Evolutionary conservation across 148 eudicot genomes (phyloP), one percentile per base, ranked within the genome.

Genomic region (Fallopia convolvulus): DNA sequence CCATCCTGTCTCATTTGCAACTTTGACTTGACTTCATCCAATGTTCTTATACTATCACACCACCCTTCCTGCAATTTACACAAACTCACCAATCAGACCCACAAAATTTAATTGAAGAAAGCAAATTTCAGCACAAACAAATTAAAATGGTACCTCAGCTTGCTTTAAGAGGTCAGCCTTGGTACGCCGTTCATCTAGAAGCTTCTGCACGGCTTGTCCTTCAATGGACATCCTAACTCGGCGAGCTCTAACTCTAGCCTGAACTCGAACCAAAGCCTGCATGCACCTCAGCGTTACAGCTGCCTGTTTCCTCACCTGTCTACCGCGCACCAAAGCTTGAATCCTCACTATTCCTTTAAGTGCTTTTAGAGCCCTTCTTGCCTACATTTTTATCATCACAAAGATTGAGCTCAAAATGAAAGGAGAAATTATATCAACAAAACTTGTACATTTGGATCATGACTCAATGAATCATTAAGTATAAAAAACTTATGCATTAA

Each of bases 221-320:
- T 96, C 99, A 4, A 90, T 81, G 5, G 99, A 96, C 98, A 93
- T 86, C 46, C 99, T 83, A 3, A 96, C 98, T 11, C 92, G 98
- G 14, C 95, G 97, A 77, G 99, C 97, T 77, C 99, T 80, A 50
- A 96, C 91, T 52, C 99, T 81, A 18, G 99, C 99, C 82, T 96
- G 99, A 11, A 92, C 97, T 21, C 99, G 84, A 79, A 95, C 99
- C 77, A 95, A 88, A 30, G 99, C 99, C 80, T 95, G 99, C 99
- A 95, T 95, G 75, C 99, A 95, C 85, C 94, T 84, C 17, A 95
- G 89, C 10, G 98, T 95, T 32, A 95, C 97, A 8, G 98, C 99
- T 53, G 99, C 99, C 74, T 95, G 99, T 76, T 93, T 95, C 46
- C 99, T 80, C 30, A 95, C 99, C 76, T 95, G 94, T 61, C 98